These are phyloP conservation scores for Podospora conica DNA, from an alignment of 495 filamentous ascomycete species.

Conservation along the genomic window DNA sequence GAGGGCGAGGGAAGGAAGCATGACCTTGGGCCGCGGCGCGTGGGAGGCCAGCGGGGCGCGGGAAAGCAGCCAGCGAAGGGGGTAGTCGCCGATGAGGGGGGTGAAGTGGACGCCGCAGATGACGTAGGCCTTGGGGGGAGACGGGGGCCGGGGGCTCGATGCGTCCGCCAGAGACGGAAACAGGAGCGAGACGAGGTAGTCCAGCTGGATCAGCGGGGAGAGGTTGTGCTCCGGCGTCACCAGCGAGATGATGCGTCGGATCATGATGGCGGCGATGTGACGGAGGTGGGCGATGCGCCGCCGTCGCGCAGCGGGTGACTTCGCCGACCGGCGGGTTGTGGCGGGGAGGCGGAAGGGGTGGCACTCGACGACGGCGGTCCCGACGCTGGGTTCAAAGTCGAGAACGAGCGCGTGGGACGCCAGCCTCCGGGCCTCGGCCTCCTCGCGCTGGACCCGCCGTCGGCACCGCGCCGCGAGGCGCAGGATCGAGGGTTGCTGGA, in stretches of 20 bases:
- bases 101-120: slow-evolving; percentile 50
- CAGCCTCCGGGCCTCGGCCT: slow-evolving; percentile 32
- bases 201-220: slow-evolving; percentile 26
- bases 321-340: slow-evolving; percentile 9
- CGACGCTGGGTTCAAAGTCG: slow-evolving; percentile 35
- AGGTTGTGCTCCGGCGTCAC: slow-evolving; percentile 34
- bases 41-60: slow-evolving; percentile 34
- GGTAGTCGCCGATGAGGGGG: slow-evolving; percentile 30
- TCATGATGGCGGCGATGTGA: slow-evolving; percentile 33
- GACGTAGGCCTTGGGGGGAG: slow-evolving; percentile 42
- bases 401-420: slow-evolving; percentile 28
- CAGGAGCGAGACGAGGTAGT: slow-evolving; percentile 31
- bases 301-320: slow-evolving; percentile 17
- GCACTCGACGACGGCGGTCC: slow-evolving; percentile 39
- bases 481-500: slow-evolving; percentile 60
- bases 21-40: slow-evolving; percentile 15
- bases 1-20: slow-evolving; percentile 14
- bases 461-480: slow-evolving; percentile 40
- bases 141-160: slow-evolving; percentile 1
- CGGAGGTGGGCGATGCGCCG: slow-evolving; percentile 29
- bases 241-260: slow-evolving; percentile 34
- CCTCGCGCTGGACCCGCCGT: slow-evolving; percentile 22
- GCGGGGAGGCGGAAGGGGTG: slow-evolving; percentile 20
- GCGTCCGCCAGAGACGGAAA: slow-evolving; percentile 27
- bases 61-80: slow-evolving; percentile 35